These are phyloP conservation scores for Ascochyta clinopodiicola DNA, from an alignment of 2,329 filamentous ascomycete genomes.

Conservation along the genomic window DNA sequence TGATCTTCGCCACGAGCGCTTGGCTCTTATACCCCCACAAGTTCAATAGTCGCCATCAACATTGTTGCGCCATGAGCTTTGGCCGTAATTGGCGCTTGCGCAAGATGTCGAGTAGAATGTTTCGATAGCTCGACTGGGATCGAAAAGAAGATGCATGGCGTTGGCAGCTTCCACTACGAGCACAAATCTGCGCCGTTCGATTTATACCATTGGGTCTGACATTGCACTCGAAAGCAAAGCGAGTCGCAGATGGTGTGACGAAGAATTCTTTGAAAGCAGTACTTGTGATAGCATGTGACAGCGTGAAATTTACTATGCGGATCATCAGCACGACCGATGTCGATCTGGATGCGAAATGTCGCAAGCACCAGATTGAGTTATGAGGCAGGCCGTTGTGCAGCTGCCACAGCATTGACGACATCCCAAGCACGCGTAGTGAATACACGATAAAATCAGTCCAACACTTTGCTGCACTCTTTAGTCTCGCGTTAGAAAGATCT, in stretches of 20 bases:
- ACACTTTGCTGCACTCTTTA: conserved; percentile 16
- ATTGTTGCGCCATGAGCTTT: background rate
- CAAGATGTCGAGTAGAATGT: conserved; percentile 12
- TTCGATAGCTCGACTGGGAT: conserved; percentile 17
- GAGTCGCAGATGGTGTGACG: background rate
- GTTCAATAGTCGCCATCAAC: background rate
- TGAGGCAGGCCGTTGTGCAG: conserved; percentile 3
- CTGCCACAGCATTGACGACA: conserved; percentile 23
- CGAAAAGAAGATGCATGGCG: conserved; percentile 7
- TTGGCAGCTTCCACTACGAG: conserved; percentile 21
- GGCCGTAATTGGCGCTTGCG: conserved; percentile 1
- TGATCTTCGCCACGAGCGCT: conserved; percentile 11
- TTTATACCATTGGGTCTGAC: background rate
- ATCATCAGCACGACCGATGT: conserved; percentile 24
- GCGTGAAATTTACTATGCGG: conserved; percentile 22
- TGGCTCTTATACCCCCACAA: conserved; percentile 1
- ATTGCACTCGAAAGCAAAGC: conserved; percentile 1
- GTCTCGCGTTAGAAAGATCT: background rate
- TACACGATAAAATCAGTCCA: background rate
- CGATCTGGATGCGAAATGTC: conserved; percentile 11
- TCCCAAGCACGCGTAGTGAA: conserved; percentile 14
- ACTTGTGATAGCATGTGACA: conserved; percentile 19
- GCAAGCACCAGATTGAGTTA: conserved; percentile 7
- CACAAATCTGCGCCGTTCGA: conserved; percentile 11
- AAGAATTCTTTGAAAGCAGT: conserved; percentile 21